These are phyloP conservation scores for Dichomitus squalens DNA, from an alignment of 1,284 basidiomycete genomes.

Conservation along the genomic window DNA sequence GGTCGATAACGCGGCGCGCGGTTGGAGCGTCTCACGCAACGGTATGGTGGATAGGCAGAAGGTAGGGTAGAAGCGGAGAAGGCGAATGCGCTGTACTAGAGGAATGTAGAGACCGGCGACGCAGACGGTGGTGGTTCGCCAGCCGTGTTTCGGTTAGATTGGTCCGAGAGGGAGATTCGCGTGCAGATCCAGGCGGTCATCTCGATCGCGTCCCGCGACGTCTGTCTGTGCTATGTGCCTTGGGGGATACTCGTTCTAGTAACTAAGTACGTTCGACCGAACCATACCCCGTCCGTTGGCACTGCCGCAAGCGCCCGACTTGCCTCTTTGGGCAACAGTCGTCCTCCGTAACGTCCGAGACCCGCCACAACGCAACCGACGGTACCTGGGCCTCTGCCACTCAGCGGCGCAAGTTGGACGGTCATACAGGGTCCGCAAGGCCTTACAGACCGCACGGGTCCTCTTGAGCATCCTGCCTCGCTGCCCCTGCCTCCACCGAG, in stretches of 20 bases:
- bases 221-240: conserved; percentile 12
- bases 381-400: neutral
- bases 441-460: neutral
- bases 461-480: neutral
- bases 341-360: conserved; percentile 8
- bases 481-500: neutral
- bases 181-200: conserved; percentile 15
- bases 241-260: no score
- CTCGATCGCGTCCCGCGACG: conserved; percentile 21
- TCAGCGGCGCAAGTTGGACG: neutral
- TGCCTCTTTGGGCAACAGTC: conserved; percentile 10
- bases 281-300: neutral
- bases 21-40: neutral
- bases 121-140: conserved; percentile 15
- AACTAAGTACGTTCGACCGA: neutral
- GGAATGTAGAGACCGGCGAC: neutral
- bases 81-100: neutral
- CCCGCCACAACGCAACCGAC: neutral
- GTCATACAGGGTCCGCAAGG: neutral
- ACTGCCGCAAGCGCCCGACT: neutral
- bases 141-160: conserved; percentile 19
- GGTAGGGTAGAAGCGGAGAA: neutral
- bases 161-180: conserved; percentile 15
- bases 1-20: neutral
- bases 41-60: neutral